Evolutionary conservation across 192 early-diverging fungal genomes (phyloP), one percentile per base, ranked within the genome.

Genomic region (Backusella psychrophila): DNA sequence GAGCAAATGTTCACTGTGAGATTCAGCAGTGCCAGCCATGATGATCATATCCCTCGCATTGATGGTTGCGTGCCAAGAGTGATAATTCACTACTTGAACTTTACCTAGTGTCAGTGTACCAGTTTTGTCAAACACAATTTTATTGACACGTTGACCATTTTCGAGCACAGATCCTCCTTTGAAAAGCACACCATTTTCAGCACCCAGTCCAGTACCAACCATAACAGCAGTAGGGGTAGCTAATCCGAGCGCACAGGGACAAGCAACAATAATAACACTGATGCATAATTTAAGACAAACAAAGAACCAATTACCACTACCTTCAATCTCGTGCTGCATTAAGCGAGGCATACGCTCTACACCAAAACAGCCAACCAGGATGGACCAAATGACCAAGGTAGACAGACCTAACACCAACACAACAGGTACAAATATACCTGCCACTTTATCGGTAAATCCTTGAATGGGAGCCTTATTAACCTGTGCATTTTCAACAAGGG

Each of bases 161-260:
- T 96, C 95, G 52, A 99, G 82, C 12, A 94, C 90, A 53, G 81
- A 90, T n/a, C 95, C 97, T 42, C 96, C 94, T 86, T 99, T 99
- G 86, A 99, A 97, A 75, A 99, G 85, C 71, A 99, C 95, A 35
- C 97, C 97, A 49, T 94, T 81, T 79, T 96, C 88, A 2, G 97
- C 97, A 23, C 95, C 96, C 2, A 99, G 93, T 19, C 97, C 97
- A 1, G 97, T 98, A 26, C 96, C 97, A 14, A 97, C 97, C 96
- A 99, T 98, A 31, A 99, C 94, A 0, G 96, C 97, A 0, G 97
- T 99, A 12, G 97, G 97, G 6, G 95, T 97, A 36, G 96, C 94
- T 36, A 99, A 87, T 6, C 97, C 97, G 35, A 99, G 83, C 2
- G 97, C 96, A 85, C 97, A 99, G 44, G 97, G 97, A 69, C 97